Conservation (phyloP, 345 rosid genomes). For the Citrus mangshanensis region DNA sequence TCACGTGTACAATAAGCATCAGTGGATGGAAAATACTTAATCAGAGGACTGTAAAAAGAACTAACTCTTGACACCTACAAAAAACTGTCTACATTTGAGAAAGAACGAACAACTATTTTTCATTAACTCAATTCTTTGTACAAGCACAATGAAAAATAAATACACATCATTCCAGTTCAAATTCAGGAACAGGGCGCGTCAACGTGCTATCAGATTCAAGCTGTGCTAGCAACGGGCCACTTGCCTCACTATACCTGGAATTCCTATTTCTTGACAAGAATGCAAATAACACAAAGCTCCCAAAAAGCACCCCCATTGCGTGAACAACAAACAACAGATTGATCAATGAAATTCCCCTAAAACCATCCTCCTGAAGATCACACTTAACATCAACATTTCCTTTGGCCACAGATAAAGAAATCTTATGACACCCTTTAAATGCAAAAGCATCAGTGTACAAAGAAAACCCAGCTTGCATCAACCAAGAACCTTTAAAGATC, state of each 20-base stretch:
- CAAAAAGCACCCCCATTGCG: constrained; percentile 35
- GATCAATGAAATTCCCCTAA: constrained; percentile 53
- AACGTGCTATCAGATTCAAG: constrained; percentile 27
- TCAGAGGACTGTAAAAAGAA: neutral
- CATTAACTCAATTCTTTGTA: constrained; percentile 15
- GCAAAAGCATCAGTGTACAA: constrained; percentile 46
- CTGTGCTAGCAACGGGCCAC: constrained; percentile 44
- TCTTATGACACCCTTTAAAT: constrained; percentile 40
- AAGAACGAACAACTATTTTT: constrained; percentile 1
- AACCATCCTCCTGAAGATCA: constrained; percentile 50
- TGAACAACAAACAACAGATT: constrained; percentile 52
- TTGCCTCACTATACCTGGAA: constrained; percentile 36
- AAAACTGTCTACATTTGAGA: neutral
- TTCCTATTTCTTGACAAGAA: constrained; percentile 31
- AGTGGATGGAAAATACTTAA: neutral
- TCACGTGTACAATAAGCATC: neutral
- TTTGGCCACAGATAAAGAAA: constrained; percentile 20
- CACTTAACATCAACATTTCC: constrained; percentile 41
- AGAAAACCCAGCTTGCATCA: constrained; percentile 48
- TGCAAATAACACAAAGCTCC: constrained; percentile 32
- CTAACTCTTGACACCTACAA: neutral
- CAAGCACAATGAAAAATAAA: neutral
- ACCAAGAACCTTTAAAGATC: constrained; percentile 55
- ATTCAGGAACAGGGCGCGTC: constrained; percentile 24
- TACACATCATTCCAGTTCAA: constrained; percentile 42